These are phyloP conservation scores for Rhizopus sp. DNA, from an alignment of 371 early-diverging fungal genomes.

Conservation along the genomic window DNA sequence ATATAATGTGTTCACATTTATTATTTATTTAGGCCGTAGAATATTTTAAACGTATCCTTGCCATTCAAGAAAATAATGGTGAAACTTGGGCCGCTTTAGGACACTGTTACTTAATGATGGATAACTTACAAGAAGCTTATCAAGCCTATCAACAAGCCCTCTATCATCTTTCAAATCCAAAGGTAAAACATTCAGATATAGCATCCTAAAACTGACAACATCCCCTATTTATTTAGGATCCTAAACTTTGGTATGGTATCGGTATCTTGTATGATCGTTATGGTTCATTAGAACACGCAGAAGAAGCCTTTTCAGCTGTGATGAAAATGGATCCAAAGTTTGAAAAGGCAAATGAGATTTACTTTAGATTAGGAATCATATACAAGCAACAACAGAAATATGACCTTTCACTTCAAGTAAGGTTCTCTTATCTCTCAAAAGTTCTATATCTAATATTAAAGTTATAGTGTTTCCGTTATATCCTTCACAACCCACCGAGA, in stretches of 20 bases:
- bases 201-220: background rate
- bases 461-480: conserved; percentile 83
- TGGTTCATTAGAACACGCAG: conserved; percentile 92
- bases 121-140: conserved; percentile 91
- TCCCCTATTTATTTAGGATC: conserved; percentile 68
- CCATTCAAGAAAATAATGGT: conserved; percentile 79
- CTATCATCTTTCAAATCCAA: conserved; percentile 76
- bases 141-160: conserved; percentile 37
- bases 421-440: background rate
- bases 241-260: conserved; percentile 97
- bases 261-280: conserved; percentile 95
- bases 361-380: conserved; percentile 93
- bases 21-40: conserved; percentile 69
- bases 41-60: conserved; percentile 82
- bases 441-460: background rate
- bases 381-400: conserved; percentile 93
- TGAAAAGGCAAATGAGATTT: conserved; percentile 94
- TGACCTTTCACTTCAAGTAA: conserved; percentile 75
- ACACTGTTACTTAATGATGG: conserved; percentile 92
- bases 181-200: conserved; percentile 21
- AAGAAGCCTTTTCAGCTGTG: conserved; percentile 91
- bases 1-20: background rate
- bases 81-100: conserved; percentile 93
- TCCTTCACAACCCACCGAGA: conserved; percentile 82
- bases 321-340: conserved; percentile 83